Conservation (phyloP, 1,284 basidiomycete species). For the Cryptococcus sp. region DNA sequence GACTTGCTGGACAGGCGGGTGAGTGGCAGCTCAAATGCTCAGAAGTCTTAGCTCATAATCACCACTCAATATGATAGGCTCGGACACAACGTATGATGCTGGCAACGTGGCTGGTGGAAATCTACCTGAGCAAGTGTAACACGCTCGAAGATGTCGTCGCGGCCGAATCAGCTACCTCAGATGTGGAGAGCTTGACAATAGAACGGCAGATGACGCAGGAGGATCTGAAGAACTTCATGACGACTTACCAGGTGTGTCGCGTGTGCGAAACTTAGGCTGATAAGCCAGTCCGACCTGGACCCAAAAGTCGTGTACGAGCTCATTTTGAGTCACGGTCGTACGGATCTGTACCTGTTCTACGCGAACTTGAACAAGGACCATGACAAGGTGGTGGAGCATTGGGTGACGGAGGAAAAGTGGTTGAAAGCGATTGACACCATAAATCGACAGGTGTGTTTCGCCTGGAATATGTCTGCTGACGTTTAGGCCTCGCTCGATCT, state of each 20-base stretch:
- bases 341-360: slow-evolving; percentile 88
- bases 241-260: slow-evolving; percentile 76
- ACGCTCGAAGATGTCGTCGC: slow-evolving; percentile 78
- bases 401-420: slow-evolving; percentile 91
- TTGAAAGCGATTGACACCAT: slow-evolving; percentile 82
- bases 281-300: slow-evolving; percentile 64
- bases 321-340: slow-evolving; percentile 88
- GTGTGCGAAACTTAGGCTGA: not conserved
- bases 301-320: slow-evolving; percentile 84
- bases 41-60: not conserved
- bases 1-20: slow-evolving; percentile 80
- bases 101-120: slow-evolving; percentile 97
- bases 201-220: slow-evolving; percentile 87
- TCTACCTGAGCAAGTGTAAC: slow-evolving; percentile 95
- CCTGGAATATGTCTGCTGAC: not conserved
- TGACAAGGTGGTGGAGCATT: slow-evolving; percentile 86
- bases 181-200: slow-evolving; percentile 79
- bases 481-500: slow-evolving; percentile 72
- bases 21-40: slow-evolving; percentile 29
- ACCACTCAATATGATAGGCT: slow-evolving; percentile 61
- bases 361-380: slow-evolving; percentile 80
- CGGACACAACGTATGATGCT: slow-evolving; percentile 94
- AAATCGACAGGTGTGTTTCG: slow-evolving; percentile 69
- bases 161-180: slow-evolving; percentile 76
- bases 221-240: slow-evolving; percentile 86